Conservation (phyloP, 1,284 basidiomycete species). For the Dichomitus squalens region DNA sequence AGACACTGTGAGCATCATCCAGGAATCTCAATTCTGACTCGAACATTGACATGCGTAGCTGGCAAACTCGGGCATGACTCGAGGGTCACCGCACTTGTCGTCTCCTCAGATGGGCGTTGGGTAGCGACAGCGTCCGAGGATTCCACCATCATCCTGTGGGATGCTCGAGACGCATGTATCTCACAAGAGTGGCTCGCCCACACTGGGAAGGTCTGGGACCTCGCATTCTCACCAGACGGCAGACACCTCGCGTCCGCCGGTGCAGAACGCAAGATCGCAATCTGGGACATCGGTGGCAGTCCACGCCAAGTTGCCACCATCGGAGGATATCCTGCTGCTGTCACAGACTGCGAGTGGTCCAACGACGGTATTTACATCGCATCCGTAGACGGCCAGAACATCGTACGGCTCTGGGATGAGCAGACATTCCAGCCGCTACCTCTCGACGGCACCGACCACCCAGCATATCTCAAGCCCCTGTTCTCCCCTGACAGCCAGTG, state of each 20-base stretch:
- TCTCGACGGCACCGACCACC: no score
- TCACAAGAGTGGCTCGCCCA: neutral
- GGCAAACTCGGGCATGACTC: neutral
- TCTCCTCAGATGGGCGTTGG: neutral
- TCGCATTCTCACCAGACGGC: neutral
- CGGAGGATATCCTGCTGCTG: no score
- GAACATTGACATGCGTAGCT: no score
- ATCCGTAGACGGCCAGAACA: no score
- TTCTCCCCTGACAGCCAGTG: neutral
- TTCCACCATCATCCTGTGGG: neutral
- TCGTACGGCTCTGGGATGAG: no score
- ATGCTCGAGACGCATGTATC: neutral
- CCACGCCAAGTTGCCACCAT: no score
- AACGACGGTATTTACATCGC: no score
- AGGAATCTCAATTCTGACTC: no score
- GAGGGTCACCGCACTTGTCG: neutral
- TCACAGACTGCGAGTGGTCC: no score
- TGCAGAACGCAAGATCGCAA: neutral
- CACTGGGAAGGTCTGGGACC: neutral
- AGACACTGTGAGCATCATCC: no score
- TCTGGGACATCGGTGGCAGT: neutral
- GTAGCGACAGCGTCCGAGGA: neutral
- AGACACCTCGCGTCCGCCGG: neutral
- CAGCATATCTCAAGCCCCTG: no score
- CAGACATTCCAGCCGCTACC: no score